Evolutionary conservation across 495 filamentous ascomycete species (phyloP).

Genomic region (Talaromyces thailandensis): DNA sequence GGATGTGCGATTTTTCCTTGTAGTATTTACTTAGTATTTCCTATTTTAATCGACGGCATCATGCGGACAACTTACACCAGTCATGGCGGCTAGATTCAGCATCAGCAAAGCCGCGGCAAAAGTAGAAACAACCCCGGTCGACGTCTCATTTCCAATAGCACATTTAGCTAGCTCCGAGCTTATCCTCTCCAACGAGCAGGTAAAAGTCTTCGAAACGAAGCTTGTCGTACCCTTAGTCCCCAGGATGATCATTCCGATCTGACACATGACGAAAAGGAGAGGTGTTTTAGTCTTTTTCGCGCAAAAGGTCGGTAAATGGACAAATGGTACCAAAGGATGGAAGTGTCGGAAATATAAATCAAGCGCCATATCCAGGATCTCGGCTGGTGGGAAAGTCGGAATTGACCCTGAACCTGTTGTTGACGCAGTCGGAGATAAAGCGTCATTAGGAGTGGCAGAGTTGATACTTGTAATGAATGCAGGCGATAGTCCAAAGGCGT

Average conservation of each 20-base stretch:
- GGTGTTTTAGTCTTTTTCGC: conserved; percentile 33
- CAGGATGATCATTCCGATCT: conserved; percentile 42
- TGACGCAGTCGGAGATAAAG: conserved; percentile 13
- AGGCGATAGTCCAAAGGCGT: conserved; percentile 19
- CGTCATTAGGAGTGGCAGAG: conserved; percentile 6
- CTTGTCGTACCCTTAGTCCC: conserved; percentile 38
- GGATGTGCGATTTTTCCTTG: conserved; percentile 35
- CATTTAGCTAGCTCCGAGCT: conserved; percentile 31
- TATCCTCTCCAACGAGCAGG: conserved; percentile 30
- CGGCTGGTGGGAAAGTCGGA: conserved; percentile 37
- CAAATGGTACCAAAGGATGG: conserved; percentile 41
- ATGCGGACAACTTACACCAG: conserved; percentile 26
- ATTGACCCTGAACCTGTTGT: conserved; percentile 14
- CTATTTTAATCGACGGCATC: not conserved
- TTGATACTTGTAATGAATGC: not conserved
- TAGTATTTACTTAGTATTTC: conserved; percentile 9
- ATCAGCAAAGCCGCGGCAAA: conserved; percentile 40
- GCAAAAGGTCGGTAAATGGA: conserved; percentile 42
- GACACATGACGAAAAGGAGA: conserved; percentile 40
- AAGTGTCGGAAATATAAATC: conserved; percentile 44
- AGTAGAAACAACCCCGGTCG: conserved; percentile 31
- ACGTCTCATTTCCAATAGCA: conserved; percentile 23
- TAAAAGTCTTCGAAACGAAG: conserved; percentile 39
- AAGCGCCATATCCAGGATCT: conserved; percentile 49
- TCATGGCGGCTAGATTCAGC: conserved; percentile 40